Evolutionary conservation across 306 rosid genomes (phyloP).

Genomic region (Castanea mollissima): DNA sequence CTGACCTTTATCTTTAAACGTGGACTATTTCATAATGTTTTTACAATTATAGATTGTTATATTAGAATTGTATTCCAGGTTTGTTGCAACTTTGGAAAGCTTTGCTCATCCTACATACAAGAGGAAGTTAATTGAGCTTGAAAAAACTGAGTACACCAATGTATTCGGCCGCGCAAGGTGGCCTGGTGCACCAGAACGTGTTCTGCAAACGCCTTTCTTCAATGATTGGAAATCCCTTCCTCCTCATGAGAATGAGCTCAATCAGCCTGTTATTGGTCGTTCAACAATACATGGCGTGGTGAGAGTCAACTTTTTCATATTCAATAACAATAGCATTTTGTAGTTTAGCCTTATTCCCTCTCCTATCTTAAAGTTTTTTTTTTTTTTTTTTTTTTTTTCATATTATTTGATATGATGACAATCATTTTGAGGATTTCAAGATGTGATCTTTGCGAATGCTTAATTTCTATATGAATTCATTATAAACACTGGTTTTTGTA

Average conservation of each 20-base stretch:
- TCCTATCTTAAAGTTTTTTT: not conserved
- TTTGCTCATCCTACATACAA: constrained; percentile 77
- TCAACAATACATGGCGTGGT: constrained; percentile 71
- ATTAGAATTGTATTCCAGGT: constrained; percentile 41
- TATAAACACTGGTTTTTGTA: too few relatives aligned
- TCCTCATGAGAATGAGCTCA: constrained; percentile 52
- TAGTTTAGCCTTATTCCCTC: not conserved
- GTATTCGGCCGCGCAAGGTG: constrained; percentile 85
- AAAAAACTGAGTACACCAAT: constrained; percentile 63
- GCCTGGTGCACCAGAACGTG: constrained; percentile 79
- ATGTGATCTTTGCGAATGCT: too few relatives aligned
- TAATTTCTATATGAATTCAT: too few relatives aligned
- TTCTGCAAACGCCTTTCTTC: constrained; percentile 67
- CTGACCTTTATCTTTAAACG: not conserved
- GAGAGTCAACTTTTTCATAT: constrained; percentile 8
- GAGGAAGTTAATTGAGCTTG: constrained; percentile 60
- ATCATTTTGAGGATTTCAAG: too few relatives aligned
- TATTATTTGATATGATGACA: not conserved
- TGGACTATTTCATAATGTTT: not conserved
- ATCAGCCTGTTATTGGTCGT: constrained; percentile 64
- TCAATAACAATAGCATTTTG: constrained; percentile 1
- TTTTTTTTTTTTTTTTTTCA: not conserved
- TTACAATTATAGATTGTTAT: not conserved
- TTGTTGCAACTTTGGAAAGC: constrained; percentile 85
- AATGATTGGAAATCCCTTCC: constrained; percentile 69